A percentile compares a stretch with the other conserved stretches of the same genome.
Conservation (phyloP, 2,329 filamentous ascomycete genomes). For the Aspergillus cejpii region DNA sequence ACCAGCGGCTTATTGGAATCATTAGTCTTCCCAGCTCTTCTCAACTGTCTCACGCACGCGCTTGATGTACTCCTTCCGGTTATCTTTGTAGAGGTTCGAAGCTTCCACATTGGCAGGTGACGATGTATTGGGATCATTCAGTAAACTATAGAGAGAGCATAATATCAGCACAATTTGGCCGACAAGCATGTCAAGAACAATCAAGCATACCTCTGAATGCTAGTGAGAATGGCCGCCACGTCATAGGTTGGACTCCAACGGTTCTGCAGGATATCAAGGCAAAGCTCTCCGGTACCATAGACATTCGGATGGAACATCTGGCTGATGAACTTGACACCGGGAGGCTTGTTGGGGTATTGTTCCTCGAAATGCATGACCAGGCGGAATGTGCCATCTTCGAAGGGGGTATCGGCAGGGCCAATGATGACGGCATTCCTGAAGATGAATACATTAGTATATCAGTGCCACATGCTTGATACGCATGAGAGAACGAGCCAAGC, state of each 20-base stretch:
- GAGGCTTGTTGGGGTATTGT: slow-evolving; percentile 97
- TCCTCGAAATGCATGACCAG: slow-evolving; percentile 99
- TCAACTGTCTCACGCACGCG: slow-evolving; percentile 93
- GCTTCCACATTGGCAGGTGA: slow-evolving; percentile 97
- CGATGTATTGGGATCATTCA: slow-evolving; percentile 98
- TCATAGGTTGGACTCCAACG: slow-evolving; percentile 98
- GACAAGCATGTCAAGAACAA: background rate
- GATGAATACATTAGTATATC: slow-evolving; percentile 22
- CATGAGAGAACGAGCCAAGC: background rate
- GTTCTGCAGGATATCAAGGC: slow-evolving; percentile 94
- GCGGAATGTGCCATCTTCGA: slow-evolving; percentile 95
- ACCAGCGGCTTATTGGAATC: background rate
- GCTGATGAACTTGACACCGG: slow-evolving; percentile 95
- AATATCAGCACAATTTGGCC: background rate
- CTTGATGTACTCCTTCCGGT: slow-evolving; percentile 93
- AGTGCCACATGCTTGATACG: background rate
- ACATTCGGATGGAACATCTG: slow-evolving; percentile 99
- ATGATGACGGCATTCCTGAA: slow-evolving; percentile 96
- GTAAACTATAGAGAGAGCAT: slow-evolving; percentile 54
- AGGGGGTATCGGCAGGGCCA: slow-evolving; percentile 90
- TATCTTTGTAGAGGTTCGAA: slow-evolving; percentile 97
- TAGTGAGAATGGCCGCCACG: slow-evolving; percentile 92
- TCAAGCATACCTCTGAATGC: slow-evolving; percentile 75
- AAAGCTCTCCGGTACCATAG: slow-evolving; percentile 93
- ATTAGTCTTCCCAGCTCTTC: slow-evolving; percentile 97